These are phyloP conservation scores for Dunaliella sp. DNA, from an alignment of 139 green algal genomes.

Conservation along the genomic window DNA sequence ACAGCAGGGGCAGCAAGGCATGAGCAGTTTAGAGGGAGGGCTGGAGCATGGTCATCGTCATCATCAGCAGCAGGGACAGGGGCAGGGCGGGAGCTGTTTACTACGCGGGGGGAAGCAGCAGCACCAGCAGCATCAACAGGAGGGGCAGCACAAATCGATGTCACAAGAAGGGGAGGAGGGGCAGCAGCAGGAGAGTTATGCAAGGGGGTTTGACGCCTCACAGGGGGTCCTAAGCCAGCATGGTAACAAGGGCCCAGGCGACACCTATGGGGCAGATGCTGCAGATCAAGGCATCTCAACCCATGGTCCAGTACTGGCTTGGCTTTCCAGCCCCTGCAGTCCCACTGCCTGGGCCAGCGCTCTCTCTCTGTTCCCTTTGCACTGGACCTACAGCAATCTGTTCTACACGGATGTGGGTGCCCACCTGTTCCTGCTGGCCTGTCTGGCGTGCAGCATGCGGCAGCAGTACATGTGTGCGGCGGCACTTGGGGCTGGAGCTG, in stretches of 20 bases:
- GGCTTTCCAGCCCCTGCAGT: not conserved
- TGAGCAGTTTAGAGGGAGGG: not conserved
- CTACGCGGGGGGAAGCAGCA: no score
- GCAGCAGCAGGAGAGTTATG: no score
- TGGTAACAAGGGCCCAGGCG: not conserved
- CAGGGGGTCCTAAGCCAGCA: not conserved
- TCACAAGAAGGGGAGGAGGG: no score
- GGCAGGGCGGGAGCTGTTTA: not conserved
- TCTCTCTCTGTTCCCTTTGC: slow-evolving; percentile 63
- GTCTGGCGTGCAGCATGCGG: slow-evolving; percentile 20
- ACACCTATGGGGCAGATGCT: no score
- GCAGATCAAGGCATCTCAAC: no score
- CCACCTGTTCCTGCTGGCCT: slow-evolving; percentile 60
- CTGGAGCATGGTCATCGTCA: not conserved
- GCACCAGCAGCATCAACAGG: no score
- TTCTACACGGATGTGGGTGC: slow-evolving; percentile 92
- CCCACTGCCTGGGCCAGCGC: slow-evolving; percentile 49
- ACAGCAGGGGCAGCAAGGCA: not conserved
- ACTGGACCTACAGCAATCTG: slow-evolving; percentile 89
- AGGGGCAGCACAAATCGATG: no score
- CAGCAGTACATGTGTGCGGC: not conserved
- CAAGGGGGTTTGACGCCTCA: not conserved
- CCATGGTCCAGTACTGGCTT: no score
- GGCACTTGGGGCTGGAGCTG: slow-evolving; percentile 43
- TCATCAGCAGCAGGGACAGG: slow-evolving; percentile 10